These are phyloP conservation scores for Vitis cinerea DNA, from an alignment of 164 flowering plant species.

Conservation along the genomic window DNA sequence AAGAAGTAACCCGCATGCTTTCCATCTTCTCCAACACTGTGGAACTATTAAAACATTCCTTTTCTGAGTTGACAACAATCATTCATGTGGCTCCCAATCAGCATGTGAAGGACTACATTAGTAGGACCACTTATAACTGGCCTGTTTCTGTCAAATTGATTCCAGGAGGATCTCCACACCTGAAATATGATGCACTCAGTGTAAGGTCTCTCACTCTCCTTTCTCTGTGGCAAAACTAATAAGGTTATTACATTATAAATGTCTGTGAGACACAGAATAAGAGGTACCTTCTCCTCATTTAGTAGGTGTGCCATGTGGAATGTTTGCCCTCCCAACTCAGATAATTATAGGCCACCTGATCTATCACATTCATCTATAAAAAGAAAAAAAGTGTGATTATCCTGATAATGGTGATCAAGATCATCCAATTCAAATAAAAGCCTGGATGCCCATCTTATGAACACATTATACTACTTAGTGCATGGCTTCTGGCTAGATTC, in stretches of 20 bases:
- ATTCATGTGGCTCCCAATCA: conserved; percentile 84
- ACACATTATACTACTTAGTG: no score
- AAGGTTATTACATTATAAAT: neutral
- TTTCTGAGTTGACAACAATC: conserved; percentile 52
- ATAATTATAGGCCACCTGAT: neutral
- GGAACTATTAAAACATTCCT: conserved; percentile 42
- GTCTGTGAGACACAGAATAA: neutral
- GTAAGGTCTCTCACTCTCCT: conserved; percentile 39
- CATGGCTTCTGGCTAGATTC: neutral
- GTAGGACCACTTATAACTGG: conserved; percentile 38
- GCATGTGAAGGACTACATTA: conserved; percentile 61
- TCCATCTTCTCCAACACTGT: conserved; percentile 59
- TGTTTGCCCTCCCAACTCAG: neutral
- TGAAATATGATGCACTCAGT: conserved; percentile 72
- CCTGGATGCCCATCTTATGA: no score
- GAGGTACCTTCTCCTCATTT: neutral
- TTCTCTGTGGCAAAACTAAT: neutral
- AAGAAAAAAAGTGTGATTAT: neutral
- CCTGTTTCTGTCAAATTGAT: conserved; percentile 55
- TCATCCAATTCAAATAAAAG: no score
- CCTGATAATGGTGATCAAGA: no score
- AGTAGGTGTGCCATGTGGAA: neutral
- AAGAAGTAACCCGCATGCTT: conserved; percentile 86
- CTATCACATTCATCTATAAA: neutral
- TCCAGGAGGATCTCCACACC: conserved; percentile 52